Base-by-base conservation (phyloP, 257 asterid species). In the Nicotiana knightiana region DNA sequence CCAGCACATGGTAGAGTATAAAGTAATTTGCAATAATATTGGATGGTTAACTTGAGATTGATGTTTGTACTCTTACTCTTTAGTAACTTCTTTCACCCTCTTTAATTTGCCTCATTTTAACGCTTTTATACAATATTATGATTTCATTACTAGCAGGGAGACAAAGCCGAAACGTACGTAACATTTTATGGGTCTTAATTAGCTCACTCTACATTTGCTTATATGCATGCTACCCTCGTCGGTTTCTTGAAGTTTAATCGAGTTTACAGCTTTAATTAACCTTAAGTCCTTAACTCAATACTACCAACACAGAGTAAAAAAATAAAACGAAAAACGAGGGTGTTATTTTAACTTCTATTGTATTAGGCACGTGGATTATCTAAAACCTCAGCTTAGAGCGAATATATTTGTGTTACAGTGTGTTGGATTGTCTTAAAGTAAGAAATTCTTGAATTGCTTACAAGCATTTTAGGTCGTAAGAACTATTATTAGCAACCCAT, bases 81-180 rank as follows among this genome's bases (percentile, higher is more conserved):
- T 57, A 43, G 33, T 79, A 37, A 63, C 26, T 79, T 21, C 3
- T 12, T 39, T 70, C 58, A 70, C 46, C 55, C 18, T 70, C 33
- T 77, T 77, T 43, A 43, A 43, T 7, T 43, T 78, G 82, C 70
- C 71, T 57, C 4, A 28, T 78, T 35, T 77, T 55, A 58, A 77
- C 57, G 81, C 33, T 76, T 21, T 62, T 54, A 26, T 37, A 54
- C 24, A 7, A 53, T 4, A 15, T 54, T 13, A 15, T 12, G 2
- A 54, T 54, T 54, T 12, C 24, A 39, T 26, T 4, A 26, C 53
- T 12, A 76, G 61, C 48, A 26, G 26, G 76, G 84, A 28, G 84
- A 82, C 81, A 71, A 71, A 82, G 61, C 77, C 70, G 15, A 46
- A 79, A 66, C 82, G 63, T 63, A 63, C 82, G 82, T 64, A 64